Percentiles rank a stretch among this genome's conserved stretches.
Conservation (phyloP, 148 eudicot species). For the Cornus suecica region DNA sequence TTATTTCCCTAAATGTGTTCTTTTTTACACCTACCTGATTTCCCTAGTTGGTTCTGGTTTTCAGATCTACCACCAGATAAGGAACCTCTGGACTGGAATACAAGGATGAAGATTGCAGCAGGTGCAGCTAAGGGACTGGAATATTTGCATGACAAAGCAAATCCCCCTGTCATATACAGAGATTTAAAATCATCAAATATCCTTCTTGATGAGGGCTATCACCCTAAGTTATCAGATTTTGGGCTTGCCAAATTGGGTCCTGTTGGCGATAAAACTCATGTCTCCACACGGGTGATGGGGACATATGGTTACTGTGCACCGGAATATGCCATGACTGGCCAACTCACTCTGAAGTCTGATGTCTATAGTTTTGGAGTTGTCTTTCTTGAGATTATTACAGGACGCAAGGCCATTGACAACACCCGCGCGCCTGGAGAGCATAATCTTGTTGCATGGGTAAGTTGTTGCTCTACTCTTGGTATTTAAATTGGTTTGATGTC, state of each 20-base stretch:
- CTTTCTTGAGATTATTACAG: constrained; percentile 91
- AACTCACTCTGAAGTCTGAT: constrained; percentile 93
- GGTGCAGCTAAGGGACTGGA: constrained; percentile 98
- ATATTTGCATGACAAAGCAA: constrained; percentile 92
- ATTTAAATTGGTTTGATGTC: neutral
- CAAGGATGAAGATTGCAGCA: constrained; percentile 99
- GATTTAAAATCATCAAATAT: constrained; percentile 97
- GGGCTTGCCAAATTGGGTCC: constrained; percentile 97
- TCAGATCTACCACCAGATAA: constrained; percentile 80
- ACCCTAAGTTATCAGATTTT: constrained; percentile 93
- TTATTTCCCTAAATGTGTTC: neutral
- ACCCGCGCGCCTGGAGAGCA: constrained; percentile 77
- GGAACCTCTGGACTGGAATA: constrained; percentile 96
- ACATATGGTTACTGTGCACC: constrained; percentile 99
- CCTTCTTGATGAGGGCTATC: constrained; percentile 84
- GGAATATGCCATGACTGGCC: constrained; percentile 99
- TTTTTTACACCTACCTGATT: constrained; percentile 8
- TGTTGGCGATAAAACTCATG: constrained; percentile 98
- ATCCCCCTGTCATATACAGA: constrained; percentile 97
- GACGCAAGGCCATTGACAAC: constrained; percentile 93
- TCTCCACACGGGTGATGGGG: constrained; percentile 97
- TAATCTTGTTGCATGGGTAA: constrained; percentile 98
- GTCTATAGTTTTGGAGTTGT: constrained; percentile 99
- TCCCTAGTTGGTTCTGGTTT: constrained; percentile 7
- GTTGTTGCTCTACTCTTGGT: constrained; percentile 17